Conservation (phyloP, 1,139 yeast species). For the Kodamaea anthophila region DNA sequence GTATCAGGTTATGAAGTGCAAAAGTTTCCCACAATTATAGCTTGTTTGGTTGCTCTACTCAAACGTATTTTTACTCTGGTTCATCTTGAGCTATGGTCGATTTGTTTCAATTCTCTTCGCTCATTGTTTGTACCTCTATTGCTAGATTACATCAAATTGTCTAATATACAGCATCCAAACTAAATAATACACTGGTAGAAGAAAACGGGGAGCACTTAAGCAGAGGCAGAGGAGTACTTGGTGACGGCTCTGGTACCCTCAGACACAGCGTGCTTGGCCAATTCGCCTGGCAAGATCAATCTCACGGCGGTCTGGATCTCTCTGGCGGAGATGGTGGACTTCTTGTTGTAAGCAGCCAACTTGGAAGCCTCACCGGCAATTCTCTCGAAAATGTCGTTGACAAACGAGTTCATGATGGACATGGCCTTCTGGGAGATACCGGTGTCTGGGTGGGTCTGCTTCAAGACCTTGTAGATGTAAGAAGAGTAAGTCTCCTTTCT, state of each 20-base stretch:
- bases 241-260: constrained; percentile 99
- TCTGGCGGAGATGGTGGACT: constrained; percentile 97
- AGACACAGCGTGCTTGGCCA: constrained; percentile 98
- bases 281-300: constrained; percentile 98
- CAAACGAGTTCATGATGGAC: constrained; percentile 99
- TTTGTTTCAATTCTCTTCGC: neutral
- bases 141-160: constrained; percentile 3
- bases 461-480: constrained; percentile 95
- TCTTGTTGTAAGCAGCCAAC: constrained; percentile 99
- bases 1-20: too few species aligned
- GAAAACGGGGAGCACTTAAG: constrained; percentile 11
- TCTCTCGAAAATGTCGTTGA: constrained; percentile 92
- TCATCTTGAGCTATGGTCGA: neutral
- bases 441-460: constrained; percentile 99
- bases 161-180: constrained; percentile 10
- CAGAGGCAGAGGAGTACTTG: constrained; percentile 87
- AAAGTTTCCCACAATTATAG: too few species aligned
- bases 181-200: too few species aligned
- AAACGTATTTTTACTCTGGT: too few species aligned
- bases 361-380: constrained; percentile 97
- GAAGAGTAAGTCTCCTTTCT: constrained; percentile 99
- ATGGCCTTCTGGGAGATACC: constrained; percentile 99
- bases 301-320: constrained; percentile 99
- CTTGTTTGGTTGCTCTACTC: too few species aligned
- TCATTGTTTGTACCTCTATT: neutral